Evolutionary conservation across 768 basidiomycete genomes (phyloP), one percentile per base, ranked within the genome.

Genomic region (Pulveroboletus frians): DNA sequence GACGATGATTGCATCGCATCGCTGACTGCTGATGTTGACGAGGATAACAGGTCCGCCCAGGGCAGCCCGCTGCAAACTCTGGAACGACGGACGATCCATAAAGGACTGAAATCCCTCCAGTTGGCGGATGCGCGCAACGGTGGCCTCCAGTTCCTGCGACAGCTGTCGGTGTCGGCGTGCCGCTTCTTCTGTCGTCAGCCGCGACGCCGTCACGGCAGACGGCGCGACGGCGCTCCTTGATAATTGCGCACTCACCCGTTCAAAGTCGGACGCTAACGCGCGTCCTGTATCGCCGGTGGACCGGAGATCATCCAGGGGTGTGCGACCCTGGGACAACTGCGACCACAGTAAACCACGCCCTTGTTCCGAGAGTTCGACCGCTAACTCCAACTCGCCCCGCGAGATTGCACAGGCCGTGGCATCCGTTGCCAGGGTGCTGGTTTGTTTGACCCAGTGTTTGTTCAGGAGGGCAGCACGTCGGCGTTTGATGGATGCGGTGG

Each of bases 1-100:
- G 20, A 73, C 56, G 11, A 73, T 66, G 23, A 76, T 23, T 0
- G 71, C 73, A 49, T 76, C 71, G 32, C 71, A 75, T n/a, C 69
- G 59, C 31, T 23, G 48, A 9, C 29, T 21, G 49, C 60, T 54
- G 21, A 64, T 50, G 34, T 73, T 75, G 39, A 75, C 56, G 14
- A 76, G 48, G 17, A 73, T 65, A n/a, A 71, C 61, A 5, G 70
- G 69, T 3, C 70, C 71, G 2, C 51, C 58, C 1, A 49, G 41
- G 3, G 67, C 63, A 20, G 60, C 58, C 1, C 11, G 42, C 18
- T 51, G 53, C 14, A 67, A 43, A 14, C 47, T 34, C 18, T 55
- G 53, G 30, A 57, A 55, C 23, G 59, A 54, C 13, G 40, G 39
- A 1, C 64, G 63, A n/a, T 44, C 48, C 30, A 72, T 54, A 47